A percentile compares a stretch with the other conserved stretches of the same genome.
phyloP scores from a whole-genome alignment of 2,329 filamentous ascomycete genomes.

The Fusarium mundagurra region DNA sequence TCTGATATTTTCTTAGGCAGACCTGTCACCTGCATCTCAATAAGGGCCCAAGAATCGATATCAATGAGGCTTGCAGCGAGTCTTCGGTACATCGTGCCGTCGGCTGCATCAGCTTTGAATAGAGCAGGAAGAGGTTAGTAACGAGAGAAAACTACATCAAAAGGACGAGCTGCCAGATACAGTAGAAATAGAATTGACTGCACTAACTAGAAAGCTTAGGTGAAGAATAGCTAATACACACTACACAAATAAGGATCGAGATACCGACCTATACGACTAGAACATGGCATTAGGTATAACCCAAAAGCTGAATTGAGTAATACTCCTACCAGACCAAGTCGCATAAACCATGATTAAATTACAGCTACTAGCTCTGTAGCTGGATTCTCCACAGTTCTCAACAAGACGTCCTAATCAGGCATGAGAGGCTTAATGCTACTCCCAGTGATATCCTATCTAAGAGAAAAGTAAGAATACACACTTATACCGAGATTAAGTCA shows the following conservation, averaged over 20 bases:
- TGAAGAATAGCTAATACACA: background rate
- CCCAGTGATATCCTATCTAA: fast-evolving
- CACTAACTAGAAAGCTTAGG: fast-evolving
- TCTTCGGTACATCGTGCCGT: background rate
- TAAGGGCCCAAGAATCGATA: background rate
- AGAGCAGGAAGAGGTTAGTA: background rate
- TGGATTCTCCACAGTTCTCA: background rate
- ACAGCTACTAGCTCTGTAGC: fast-evolving
- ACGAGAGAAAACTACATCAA: background rate
- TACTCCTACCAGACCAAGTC: fast-evolving
- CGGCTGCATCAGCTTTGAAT: background rate
- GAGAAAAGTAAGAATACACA: fast-evolving
- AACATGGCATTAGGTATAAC: background rate
- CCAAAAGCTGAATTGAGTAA: fast-evolving
- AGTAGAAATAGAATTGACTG: background rate
- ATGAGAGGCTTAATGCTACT: fast-evolving
- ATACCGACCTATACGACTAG: background rate
- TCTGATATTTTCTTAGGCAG: background rate
- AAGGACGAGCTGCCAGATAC: background rate
- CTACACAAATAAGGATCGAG: background rate
- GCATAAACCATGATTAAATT: fast-evolving
- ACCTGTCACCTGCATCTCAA: background rate
- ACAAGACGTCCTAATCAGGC: fast-evolving
- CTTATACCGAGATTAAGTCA: background rate
- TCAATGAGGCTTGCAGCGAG: background rate